Conservation (phyloP, 768 basidiomycete species). For the Tylopilus sp. region DNA sequence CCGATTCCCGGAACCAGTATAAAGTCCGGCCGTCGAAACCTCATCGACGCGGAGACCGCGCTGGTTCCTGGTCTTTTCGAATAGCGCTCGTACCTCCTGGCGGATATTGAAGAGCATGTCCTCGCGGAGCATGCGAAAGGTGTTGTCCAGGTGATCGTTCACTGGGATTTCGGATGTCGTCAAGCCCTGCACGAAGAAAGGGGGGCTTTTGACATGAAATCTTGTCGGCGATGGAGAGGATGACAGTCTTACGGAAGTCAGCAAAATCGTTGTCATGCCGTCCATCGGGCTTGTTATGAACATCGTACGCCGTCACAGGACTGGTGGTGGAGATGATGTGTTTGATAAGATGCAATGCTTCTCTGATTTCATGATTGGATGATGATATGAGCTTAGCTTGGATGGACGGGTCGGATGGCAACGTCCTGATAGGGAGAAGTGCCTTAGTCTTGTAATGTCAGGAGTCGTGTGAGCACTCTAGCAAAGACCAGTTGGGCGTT, state of each 20-base stretch:
- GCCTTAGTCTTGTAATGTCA: conserved; percentile 33
- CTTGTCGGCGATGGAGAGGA: conserved; percentile 63
- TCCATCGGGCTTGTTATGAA: conserved; percentile 46
- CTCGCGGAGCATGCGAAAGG: conserved; percentile 61
- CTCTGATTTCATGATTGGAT: conserved; percentile 23
- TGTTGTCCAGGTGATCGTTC: conserved; percentile 55
- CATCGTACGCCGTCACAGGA: conserved; percentile 13
- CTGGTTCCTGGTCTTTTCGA: conserved; percentile 35
- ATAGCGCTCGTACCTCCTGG: conserved; percentile 46
- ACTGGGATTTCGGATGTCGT: conserved; percentile 29
- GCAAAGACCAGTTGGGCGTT: conserved; percentile 40
- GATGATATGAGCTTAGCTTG: conserved; percentile 24
- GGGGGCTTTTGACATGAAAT: conserved; percentile 42
- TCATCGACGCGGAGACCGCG: conserved; percentile 32
- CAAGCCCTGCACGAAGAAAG: conserved; percentile 43
- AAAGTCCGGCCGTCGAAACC: conserved; percentile 36
- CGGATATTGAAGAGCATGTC: conserved; percentile 58
- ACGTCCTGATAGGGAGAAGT: conserved; percentile 37
- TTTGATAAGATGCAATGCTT: conserved; percentile 39
- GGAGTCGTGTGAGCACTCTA: conserved; percentile 47
- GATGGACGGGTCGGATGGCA: conserved; percentile 29
- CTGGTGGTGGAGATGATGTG: conserved; percentile 30
- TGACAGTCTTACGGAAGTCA: conserved; percentile 54
- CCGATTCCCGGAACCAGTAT: conserved; percentile 24
- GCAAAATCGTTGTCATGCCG: conserved; percentile 66